Base-by-base conservation (phyloP, 345 rosid species). In the Gossypium mustelinum region DNA sequence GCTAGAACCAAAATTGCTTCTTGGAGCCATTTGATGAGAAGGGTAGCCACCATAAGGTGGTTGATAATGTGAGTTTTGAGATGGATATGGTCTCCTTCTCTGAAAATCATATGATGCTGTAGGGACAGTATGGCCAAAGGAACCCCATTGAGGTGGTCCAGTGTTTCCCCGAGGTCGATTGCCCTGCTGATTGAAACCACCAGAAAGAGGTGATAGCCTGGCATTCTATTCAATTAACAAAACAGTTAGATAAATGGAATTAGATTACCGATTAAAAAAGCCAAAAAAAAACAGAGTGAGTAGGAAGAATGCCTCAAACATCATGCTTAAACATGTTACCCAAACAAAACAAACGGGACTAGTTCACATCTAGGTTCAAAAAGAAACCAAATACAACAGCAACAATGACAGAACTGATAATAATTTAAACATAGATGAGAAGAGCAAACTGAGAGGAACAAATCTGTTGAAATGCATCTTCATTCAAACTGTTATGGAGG, bases 101-200 rank as follows among this genome's bases (percentile, higher is more conserved):
- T 85, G 90, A 85, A 88, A 87, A 83, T 89, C 92, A 78, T 90
- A 89, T 9, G 83, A 82, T 83, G 83, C 80, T 11, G 86, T 75
- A 61, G 84, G 95, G 41, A 86, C 68, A 14, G 82, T 78, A 80
- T 87, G 89, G 70, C 92, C 85, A 3, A 90, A 87, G 11, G 87
- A 84, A 77, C 84, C 90, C 94, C 94, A 94, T 55, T 89, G 90
- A 71, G 87, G 81, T 44, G 89, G 87, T 59, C 93, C 97, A 20
- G 81, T 29, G 2, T 86, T 86, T 70, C 97, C 94, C 14, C 89
- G 89, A 8, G 94, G 85, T 73, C 87, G 88, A 80, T 89, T 86
- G 12, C 80, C 41, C 52, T 86, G 93, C 83, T 86, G 97, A 77
- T 76, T 81, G 78, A 43, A 85, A 76, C 92, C 84, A 48, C 93